Evolutionary conservation across 202 grass and related monocot species (phyloP).

Genomic region (Carex arenaria): DNA sequence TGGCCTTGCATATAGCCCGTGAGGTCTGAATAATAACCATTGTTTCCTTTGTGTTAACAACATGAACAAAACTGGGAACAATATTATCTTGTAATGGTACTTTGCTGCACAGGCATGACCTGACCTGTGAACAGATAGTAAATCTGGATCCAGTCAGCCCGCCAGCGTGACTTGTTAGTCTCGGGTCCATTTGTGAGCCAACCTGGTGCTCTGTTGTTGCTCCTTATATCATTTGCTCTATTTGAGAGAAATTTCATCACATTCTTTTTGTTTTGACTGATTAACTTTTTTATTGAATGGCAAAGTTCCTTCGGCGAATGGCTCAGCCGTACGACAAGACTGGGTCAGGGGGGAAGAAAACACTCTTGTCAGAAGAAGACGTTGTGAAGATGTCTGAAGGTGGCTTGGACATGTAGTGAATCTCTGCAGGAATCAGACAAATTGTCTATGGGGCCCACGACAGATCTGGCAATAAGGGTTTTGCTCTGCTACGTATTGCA

Average conservation of each 20-base stretch:
- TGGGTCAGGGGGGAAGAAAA: conserved; percentile 59
- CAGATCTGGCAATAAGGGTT: neutral
- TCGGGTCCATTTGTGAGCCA: neutral
- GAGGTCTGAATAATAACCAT: conserved; percentile 45
- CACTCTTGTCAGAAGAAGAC: conserved; percentile 81
- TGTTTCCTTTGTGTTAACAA: conserved; percentile 2
- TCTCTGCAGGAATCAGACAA: neutral
- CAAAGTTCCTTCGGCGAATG: conserved; percentile 88
- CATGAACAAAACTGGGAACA: neutral
- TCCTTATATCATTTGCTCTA: neutral
- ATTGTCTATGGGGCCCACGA: neutral
- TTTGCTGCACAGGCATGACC: neutral
- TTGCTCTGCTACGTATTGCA: neutral
- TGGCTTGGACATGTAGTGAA: conserved; percentile 55
- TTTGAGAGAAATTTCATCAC: neutral
- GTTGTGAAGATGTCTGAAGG: conserved; percentile 51
- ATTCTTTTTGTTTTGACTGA: neutral
- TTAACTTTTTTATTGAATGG: neutral
- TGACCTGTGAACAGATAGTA: neutral
- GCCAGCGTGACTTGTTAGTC: neutral
- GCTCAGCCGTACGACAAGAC: conserved; percentile 86
- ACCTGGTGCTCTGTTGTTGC: neutral
- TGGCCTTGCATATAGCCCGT: conserved; percentile 94
- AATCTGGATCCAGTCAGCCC: neutral
- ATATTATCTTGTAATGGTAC: neutral